Conservation (phyloP, 768 basidiomycete genomes). For the Tricholoma sp. region DNA sequence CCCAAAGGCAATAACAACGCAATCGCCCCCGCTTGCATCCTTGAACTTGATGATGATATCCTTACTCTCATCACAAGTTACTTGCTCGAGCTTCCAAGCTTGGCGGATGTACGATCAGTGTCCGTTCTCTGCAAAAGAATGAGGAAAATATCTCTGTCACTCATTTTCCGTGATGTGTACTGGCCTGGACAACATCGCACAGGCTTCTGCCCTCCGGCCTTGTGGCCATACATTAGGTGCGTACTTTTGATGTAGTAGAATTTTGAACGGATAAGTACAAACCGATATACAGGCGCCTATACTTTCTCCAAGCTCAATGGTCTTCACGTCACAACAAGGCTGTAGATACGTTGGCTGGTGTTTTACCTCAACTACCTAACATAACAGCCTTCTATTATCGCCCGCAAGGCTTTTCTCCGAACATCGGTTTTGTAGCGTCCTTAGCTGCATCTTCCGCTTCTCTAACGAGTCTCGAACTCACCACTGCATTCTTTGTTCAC, state of each 20-base stretch:
- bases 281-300: constrained; percentile 5
- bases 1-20: not conserved
- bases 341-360: constrained; percentile 1
- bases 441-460: constrained; percentile 6
- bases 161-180: constrained; percentile 6
- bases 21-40: not conserved
- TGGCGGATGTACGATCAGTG: constrained; percentile 2
- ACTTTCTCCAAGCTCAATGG: constrained; percentile 10
- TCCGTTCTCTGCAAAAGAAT: constrained; percentile 10
- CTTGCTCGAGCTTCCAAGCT: not conserved
- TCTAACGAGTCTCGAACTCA: constrained; percentile 9
- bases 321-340: constrained; percentile 7
- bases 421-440: constrained; percentile 3
- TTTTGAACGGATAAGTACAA: not conserved
- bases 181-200: constrained; percentile 7
- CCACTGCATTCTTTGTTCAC: constrained; percentile 9
- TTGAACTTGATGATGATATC: constrained; percentile 8
- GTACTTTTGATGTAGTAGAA: not conserved
- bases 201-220: constrained; percentile 7
- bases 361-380: constrained; percentile 7
- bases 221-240: constrained; percentile 14
- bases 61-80: constrained; percentile 3
- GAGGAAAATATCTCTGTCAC: constrained; percentile 2
- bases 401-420: constrained; percentile 8
- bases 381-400: constrained; percentile 8